Evolutionary conservation across 202 grass and related monocot genomes (phyloP), one percentile per base, ranked within the genome.

Genomic region (Zoysia matrella): DNA sequence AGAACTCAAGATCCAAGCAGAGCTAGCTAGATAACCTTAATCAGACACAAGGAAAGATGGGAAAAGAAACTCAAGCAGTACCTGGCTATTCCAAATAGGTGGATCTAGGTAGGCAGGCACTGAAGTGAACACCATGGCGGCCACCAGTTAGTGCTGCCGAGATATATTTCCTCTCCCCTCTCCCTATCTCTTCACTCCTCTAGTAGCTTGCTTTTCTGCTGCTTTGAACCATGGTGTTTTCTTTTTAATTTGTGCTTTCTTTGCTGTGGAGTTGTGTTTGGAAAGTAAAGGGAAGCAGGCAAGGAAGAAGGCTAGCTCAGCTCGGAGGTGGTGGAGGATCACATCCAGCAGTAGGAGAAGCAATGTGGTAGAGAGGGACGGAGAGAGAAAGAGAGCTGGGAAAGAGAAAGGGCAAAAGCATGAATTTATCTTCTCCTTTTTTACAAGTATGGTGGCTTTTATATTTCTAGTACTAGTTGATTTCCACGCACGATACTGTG

Each of bases 21-120:
- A 36, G 42, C 41, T 16, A 65, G 30, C 5, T 63, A 50, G 64
- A 60, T 62, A 71, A 60, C n/a, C 61, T 13, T 60, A 80, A 49
- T 47, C 47, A 76, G 30, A 36, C 6, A 45, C 30, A 39, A 40
- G 12, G 40, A 47, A 40, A 89, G 55, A 74, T 55, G 64, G 47
- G 74, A 6, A 85, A 65, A 78, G 56, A 68, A 86, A 80, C 76
- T 86, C 72, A 78, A 49, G 73, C 60, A 78, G 87, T 89, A 95
- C 92, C 95, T 95, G 95, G 90, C 91, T 90, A 79, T 86, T 95
- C 95, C 92, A 98, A 65, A 93, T 93, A 73, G 86, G 88, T 77
- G 92, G 92, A 98, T 98, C 95, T 95, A 90, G 82, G 80, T 88
- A 93, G 83, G 88, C 85, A 88, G 95, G 88, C 87, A 91, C 80